Evolutionary conservation across 1,284 basidiomycete genomes (phyloP).

Genomic region (Cutaneotrichosporon sp.): DNA sequence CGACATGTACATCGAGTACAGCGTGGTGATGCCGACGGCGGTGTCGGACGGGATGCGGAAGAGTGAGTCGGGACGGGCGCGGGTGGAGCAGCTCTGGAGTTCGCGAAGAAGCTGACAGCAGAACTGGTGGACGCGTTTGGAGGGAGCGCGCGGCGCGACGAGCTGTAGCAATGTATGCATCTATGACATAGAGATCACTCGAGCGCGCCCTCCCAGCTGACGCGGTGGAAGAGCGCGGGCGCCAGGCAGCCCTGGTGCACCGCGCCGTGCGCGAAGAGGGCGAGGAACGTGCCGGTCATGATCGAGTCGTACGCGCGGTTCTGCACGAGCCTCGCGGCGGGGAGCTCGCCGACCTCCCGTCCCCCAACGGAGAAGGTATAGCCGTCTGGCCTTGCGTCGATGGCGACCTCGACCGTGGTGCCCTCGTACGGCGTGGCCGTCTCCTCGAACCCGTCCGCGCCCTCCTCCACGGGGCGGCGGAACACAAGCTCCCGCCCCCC

Average conservation of each 20-base stretch:
- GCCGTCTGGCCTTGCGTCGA: too few relatives aligned
- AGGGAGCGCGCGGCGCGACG: constrained; percentile 9
- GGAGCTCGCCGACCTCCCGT: too few relatives aligned
- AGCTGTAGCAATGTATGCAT: constrained; percentile 13
- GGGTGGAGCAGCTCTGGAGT: too few relatives aligned
- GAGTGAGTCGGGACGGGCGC: too few relatives aligned
- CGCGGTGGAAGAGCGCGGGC: neutral
- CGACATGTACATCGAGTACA: constrained; percentile 87
- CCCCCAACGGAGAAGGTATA: too few relatives aligned
- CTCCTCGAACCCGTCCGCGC: too few relatives aligned
- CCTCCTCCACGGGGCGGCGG: too few relatives aligned
- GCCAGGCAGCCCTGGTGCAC: neutral
- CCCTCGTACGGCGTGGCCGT: too few relatives aligned
- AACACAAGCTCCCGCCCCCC: neutral
- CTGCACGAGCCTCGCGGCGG: too few relatives aligned
- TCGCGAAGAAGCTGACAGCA: neutral
- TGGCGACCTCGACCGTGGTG: too few relatives aligned
- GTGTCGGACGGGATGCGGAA: constrained; percentile 64
- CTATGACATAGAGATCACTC: neutral
- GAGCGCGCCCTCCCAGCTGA: neutral
- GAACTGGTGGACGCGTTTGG: constrained; percentile 22
- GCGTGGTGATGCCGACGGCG: constrained; percentile 75
- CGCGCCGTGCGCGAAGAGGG: neutral
- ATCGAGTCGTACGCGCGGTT: too few relatives aligned
- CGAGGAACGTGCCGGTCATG: constrained; percentile 8